These are phyloP conservation scores for Gigaspora rosea DNA, from an alignment of 192 early-diverging fungal genomes.

Conservation along the genomic window DNA sequence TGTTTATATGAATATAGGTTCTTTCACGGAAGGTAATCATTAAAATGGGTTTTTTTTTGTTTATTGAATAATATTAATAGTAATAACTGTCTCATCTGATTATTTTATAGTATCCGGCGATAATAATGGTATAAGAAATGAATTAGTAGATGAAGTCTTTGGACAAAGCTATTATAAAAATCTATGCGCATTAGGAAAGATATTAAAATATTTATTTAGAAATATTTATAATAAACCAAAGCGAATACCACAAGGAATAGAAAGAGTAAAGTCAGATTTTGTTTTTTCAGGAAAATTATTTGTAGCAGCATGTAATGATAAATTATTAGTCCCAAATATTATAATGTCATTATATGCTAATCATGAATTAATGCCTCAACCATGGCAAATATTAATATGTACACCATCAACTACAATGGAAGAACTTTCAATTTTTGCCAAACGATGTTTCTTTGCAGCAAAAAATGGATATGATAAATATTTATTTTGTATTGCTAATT, in stretches of 20 bases:
- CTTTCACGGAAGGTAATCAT: too few relatives aligned
- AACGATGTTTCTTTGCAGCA: constrained; percentile 31
- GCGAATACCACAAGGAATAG: neutral
- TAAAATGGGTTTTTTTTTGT: too few relatives aligned
- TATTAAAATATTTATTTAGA: neutral
- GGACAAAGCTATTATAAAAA: neutral
- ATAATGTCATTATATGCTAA: constrained; percentile 32
- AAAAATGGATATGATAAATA: constrained; percentile 25
- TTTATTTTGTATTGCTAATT: constrained; percentile 35
- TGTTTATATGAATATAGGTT: too few relatives aligned
- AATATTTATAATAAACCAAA: neutral
- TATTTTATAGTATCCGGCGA: too few relatives aligned
- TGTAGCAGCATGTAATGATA: constrained; percentile 31
- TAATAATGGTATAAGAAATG: too few relatives aligned
- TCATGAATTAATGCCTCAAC: constrained; percentile 21
- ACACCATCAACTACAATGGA: constrained; percentile 25
- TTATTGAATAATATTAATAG: too few relatives aligned
- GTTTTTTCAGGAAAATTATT: constrained; percentile 26
- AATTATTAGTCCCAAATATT: constrained; percentile 24
- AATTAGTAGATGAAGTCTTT: neutral
- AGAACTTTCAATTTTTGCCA: constrained; percentile 25
- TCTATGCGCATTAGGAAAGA: neutral
- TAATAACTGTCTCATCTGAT: too few relatives aligned
- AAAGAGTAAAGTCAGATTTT: constrained; percentile 17
- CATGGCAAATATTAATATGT: constrained; percentile 34